Conservation (phyloP, 495 filamentous ascomycete genomes). For the Pyronema omphalodes region DNA sequence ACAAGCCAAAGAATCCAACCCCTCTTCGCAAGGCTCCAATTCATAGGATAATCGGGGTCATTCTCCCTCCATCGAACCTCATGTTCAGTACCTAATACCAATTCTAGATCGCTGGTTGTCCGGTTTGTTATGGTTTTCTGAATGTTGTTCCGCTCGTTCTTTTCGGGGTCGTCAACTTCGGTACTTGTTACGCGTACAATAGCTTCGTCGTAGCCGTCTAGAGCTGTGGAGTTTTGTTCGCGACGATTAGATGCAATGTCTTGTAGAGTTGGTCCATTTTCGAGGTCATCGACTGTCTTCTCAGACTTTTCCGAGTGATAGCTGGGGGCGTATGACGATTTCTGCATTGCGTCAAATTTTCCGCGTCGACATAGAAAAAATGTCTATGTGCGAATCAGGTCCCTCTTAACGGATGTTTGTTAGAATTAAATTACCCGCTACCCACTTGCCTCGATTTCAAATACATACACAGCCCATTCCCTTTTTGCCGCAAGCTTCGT, state of each 20-base stretch:
- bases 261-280: neutral
- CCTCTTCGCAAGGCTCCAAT: constrained; percentile 56
- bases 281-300: neutral
- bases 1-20: constrained; percentile 42
- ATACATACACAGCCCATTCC: too few species aligned
- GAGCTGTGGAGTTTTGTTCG: neutral
- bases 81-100: constrained; percentile 29
- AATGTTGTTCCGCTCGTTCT: neutral
- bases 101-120: constrained; percentile 10
- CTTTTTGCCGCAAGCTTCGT: too few species aligned
- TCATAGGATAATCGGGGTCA: constrained; percentile 53
- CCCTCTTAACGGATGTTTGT: too few species aligned
- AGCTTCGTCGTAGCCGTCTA: constrained; percentile 1
- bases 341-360: too few species aligned
- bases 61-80: constrained; percentile 54
- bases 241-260: neutral
- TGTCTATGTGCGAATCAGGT: too few species aligned
- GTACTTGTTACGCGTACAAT: constrained; percentile 3
- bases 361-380: too few species aligned
- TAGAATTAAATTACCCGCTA: too few species aligned
- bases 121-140: neutral
- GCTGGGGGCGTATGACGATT: neutral
- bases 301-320: neutral
- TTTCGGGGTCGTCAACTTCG: neutral
- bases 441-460: too few species aligned